Base-by-base conservation (phyloP, 1,284 basidiomycete genomes). In the Crucibulum parvulum region DNA sequence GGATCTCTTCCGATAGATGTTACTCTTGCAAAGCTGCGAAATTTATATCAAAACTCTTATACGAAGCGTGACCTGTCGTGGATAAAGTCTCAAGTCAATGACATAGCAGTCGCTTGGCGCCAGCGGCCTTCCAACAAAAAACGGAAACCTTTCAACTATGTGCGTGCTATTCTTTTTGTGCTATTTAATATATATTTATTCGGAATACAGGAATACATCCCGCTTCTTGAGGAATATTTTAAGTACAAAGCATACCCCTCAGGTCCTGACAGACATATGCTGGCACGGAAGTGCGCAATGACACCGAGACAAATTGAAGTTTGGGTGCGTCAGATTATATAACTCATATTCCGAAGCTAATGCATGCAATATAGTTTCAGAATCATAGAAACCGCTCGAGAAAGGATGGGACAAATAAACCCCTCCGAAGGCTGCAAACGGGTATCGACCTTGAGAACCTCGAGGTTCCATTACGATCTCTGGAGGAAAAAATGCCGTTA, bases 291-390 rank as follows among this genome's bases (percentile, higher is more conserved):
- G 34, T 78, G 80, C 0, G 69, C 75, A 3, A 87, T 89, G 86
- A 68, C 79, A 0, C 74, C 73, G 1, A 67, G 78, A 1, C 87
- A 90, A 64, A 84, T 90, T 1, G 81, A 85, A 62, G 81, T 87
- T 34, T 90, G 88, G 87, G 86, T 87, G 37, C 6, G 52, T 53
- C 10, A 10, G 15, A 37, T 11, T 6, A 13, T 41, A 53, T 50
- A 11, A 47, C 13, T 43, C 18, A 50, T 35, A 9, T 11, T 38
- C 13, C 37, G 16, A 58, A 51, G 48, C n/a, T 35, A 24, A 35
- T n/a, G 3, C 9, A 51, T 34, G 6, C 6, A 52, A 18, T 60
- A n/a, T 41, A 75, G 73, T 75, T 75, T 54, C 66, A 68, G 55
- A 68, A 68, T 38, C 66, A 64, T 41, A 59, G 66, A 3, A 55